These are phyloP conservation scores for Senna siamea DNA, from an alignment of 306 rosid genomes.

Conservation along the genomic window DNA sequence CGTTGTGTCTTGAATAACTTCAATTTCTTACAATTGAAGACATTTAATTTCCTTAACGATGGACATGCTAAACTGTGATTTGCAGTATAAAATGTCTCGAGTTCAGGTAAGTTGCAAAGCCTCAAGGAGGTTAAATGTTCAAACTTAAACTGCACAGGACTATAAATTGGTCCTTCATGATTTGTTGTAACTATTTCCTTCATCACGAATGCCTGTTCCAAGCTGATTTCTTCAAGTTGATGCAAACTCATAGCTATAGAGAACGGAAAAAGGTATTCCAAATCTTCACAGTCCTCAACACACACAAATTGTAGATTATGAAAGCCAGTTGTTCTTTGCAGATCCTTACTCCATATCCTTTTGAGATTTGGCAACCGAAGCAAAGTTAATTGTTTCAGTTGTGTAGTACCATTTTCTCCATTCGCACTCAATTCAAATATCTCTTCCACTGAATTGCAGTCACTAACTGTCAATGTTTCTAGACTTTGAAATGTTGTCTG, in stretches of 20 bases:
- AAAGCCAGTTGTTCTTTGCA: not conserved
- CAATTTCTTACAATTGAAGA: not conserved
- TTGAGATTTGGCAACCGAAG: conserved; percentile 27
- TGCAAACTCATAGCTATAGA: not conserved
- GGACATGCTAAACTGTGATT: conserved; percentile 30
- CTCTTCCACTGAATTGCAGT: conserved; percentile 23
- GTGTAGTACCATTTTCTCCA: not conserved
- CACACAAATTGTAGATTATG: not conserved
- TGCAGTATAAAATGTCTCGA: conserved; percentile 28
- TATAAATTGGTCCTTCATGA: too few relatives aligned
- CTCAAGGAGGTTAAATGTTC: not conserved
- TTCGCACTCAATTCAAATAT: not conserved
- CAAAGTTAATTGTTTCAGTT: conserved; percentile 21
- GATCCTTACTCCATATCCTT: conserved; percentile 37
- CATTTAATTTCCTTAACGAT: not conserved
- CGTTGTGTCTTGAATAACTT: not conserved
- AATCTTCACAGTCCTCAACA: not conserved
- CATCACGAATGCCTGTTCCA: not conserved
- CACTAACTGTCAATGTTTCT: not conserved
- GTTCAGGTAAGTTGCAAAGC: not conserved
- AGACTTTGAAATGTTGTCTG: not conserved
- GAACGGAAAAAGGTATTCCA: conserved; percentile 11
- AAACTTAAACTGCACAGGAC: not conserved
- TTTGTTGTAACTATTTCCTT: not conserved
- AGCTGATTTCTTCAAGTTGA: not conserved